Conservation (phyloP, 352 stramenopile genomes). For the Phytophthora agathidicida region DNA sequence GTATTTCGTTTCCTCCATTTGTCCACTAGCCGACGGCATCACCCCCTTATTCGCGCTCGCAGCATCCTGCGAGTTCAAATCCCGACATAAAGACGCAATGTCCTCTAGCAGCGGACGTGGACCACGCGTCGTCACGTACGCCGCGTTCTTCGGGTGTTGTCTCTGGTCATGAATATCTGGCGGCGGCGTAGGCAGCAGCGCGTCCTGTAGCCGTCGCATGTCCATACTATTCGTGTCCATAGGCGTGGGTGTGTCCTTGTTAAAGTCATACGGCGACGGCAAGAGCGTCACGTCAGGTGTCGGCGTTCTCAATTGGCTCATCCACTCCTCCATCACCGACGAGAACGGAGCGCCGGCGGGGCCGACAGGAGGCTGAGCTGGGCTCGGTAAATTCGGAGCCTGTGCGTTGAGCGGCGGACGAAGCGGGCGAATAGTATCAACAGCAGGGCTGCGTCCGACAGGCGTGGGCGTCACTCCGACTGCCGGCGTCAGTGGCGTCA, state of each 20-base stretch:
- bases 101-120: constrained; percentile 72
- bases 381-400: constrained; percentile 20
- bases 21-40: constrained; percentile 26
- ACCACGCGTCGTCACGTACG: constrained; percentile 56
- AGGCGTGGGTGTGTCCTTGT: constrained; percentile 74
- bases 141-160: constrained; percentile 65
- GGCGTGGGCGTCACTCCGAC: constrained; percentile 10
- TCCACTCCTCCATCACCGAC: constrained; percentile 81
- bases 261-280: constrained; percentile 82
- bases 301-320: constrained; percentile 76
- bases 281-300: constrained; percentile 82
- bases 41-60: constrained; percentile 31
- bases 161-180: constrained; percentile 62
- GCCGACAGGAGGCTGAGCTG: constrained; percentile 20
- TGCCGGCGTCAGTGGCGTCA: constrained; percentile 47
- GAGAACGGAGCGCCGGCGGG: constrained; percentile 46
- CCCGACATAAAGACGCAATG: constrained; percentile 78
- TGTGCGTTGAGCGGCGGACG: constrained; percentile 19
- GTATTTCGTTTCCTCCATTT: constrained; percentile 36
- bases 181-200: constrained; percentile 72
- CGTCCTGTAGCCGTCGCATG: constrained; percentile 74
- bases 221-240: constrained; percentile 72
- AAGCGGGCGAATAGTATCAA: constrained; percentile 39
- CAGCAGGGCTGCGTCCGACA: constrained; percentile 39
- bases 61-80: constrained; percentile 76